Evolutionary conservation across 768 basidiomycete species (phyloP), one percentile per base, ranked within the genome.

Genomic region (Pholiota microspora): DNA sequence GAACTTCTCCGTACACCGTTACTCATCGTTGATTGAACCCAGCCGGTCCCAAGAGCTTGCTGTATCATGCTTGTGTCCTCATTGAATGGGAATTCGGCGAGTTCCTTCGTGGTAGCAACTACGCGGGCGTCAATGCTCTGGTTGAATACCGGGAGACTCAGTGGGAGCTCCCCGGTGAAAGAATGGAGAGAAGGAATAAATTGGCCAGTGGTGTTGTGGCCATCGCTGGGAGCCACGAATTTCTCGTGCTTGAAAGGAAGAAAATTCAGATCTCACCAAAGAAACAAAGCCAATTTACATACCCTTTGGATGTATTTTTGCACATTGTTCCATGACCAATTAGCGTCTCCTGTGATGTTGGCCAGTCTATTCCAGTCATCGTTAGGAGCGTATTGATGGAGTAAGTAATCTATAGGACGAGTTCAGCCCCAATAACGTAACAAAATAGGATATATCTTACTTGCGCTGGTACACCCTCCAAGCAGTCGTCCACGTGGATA

Each of bases 321-420:
- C 29, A 77, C 63, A 8, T 62, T 65, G 18, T 67, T 56, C 76
- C 76, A 77, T 4, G 60, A 63, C 74, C 73, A 76, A 15, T 71
- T 70, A 8, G 52, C 13, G 54, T 77, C 73, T 3, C 68, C 69
- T 7, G 71, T 68, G n/a, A 71, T 54, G 8, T 50, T 45, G 2
- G 68, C 73, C n/a, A 68, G 69, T 21, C 70, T 68, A 48, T 76
- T 64, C 54, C 62, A 76, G 46, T 77, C 76, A 18, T 74, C 74
- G 2, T 45, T 59, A 0, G 73, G 60, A 1, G 73, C 71, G 16
- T 69, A 67, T 6, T 70, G 72, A 49, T 71, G 73, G 13, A 70
- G 62, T 64, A 75, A 64, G 35, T 64, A 68, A 53, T 74, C 72
- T 71, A 38, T 1, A 31, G 13, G 45, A 10, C 23, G 21, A 28